Evolutionary conservation across 2,329 filamentous ascomycete genomes (phyloP), one percentile per base, ranked within the genome.

Genomic region (Xylaria sp.): DNA sequence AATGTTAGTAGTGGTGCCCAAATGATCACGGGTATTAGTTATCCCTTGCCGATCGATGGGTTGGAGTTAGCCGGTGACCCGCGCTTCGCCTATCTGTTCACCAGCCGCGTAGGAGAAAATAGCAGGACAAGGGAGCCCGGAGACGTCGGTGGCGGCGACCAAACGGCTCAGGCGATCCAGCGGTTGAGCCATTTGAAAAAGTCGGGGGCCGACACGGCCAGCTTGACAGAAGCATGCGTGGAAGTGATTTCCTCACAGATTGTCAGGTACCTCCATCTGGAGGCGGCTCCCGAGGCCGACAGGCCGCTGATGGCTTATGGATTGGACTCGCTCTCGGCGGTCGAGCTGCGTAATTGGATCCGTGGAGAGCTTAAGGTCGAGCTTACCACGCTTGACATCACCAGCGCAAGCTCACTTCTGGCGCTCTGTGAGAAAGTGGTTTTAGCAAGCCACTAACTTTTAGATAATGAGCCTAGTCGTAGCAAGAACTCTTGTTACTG

Each of bases 321-420:
- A 0, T 40, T 74, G 1, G 73, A 75, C 27, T 74, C 69, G 1
- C 53, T 75, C 33, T 64, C 68, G 1, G 72, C 72, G 0, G 72
- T 75, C 4, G 73, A 74, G 61, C 44, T 75, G 21, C 65, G 72
- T 1, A 72, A 71, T 25, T 73, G 68, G 68, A 59, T 69, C 1
- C 60, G 70, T 1, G 56, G 43, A 7, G 58, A 70, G 56, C 52
- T 74, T 1, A 64, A 66, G 1, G 71, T 64, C 0, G 64, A 71
- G 38, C 38, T 73, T 2, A 70, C 64, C 1, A 73, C 70, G 0
- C 48, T 74, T 3, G 72, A 75, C 13, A 72, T 75, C 27, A 69
- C 63, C 3, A 72, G 68, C 38, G 70, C 71, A 11, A 64, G 51
- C 33, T 69, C 64, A 1, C 56, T 74, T 46, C 57, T 68, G n/a